Evolutionary conservation across 1,284 basidiomycete genomes (phyloP).

Genomic region (Megacollybia platyphylla): DNA sequence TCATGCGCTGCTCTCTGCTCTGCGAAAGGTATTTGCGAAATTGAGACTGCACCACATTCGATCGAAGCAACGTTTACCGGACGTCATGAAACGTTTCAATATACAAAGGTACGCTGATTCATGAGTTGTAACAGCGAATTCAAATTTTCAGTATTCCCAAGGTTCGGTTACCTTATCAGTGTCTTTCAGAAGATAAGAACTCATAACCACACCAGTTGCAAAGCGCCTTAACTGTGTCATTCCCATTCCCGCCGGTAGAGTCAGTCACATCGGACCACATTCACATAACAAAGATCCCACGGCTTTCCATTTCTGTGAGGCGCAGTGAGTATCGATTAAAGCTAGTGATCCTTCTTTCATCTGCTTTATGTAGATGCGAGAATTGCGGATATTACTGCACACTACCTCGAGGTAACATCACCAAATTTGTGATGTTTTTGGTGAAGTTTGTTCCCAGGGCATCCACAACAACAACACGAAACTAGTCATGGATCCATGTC

Average conservation of each 20-base stretch:
- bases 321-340: constrained; percentile 16
- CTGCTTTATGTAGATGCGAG: constrained; percentile 24
- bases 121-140: constrained; percentile 10
- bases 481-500: constrained; percentile 57
- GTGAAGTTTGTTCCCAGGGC: constrained; percentile 24
- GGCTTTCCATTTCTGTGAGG: constrained; percentile 38
- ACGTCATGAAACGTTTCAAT: constrained; percentile 33
- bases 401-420: constrained; percentile 31
- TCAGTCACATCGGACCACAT: constrained; percentile 32
- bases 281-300: constrained; percentile 28
- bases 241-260: constrained; percentile 26
- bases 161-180: constrained; percentile 11
- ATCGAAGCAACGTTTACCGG: constrained; percentile 44
- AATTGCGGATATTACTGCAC: constrained; percentile 49
- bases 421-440: neutral
- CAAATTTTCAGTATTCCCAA: constrained; percentile 20
- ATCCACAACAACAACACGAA: constrained; percentile 46
- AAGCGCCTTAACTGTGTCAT: constrained; percentile 36
- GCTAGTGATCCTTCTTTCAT: neutral
- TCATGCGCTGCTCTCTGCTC: constrained; percentile 28
- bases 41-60: constrained; percentile 42
- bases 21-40: constrained; percentile 37
- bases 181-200: no score
- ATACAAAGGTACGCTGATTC: constrained; percentile 36
- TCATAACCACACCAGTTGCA: constrained; percentile 17